phyloP scores from a whole-genome alignment of 2,329 filamentous ascomycete species.

The Pseudophaeomoniella oleicola region DNA sequence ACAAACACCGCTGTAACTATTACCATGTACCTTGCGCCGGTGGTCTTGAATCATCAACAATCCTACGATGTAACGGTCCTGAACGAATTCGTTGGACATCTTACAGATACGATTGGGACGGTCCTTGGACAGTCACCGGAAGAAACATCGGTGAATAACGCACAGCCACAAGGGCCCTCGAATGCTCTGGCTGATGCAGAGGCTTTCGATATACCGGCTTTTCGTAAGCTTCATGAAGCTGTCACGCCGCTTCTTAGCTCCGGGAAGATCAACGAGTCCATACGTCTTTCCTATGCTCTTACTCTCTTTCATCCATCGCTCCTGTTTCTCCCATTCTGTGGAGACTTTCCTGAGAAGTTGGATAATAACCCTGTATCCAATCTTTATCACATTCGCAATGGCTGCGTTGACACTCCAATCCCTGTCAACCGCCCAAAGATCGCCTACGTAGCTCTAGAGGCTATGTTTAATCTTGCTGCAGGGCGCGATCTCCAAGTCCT shows the following conservation, averaged over 20 bases:
- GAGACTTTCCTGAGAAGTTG: conserved; percentile 38
- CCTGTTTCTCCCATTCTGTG: conserved; percentile 54
- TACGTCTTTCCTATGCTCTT: conserved; percentile 55
- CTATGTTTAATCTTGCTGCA: conserved; percentile 52
- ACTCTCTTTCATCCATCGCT: conserved; percentile 72
- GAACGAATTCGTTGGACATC: conserved; percentile 14
- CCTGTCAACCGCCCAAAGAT: conserved; percentile 56
- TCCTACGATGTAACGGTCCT: conserved; percentile 6
- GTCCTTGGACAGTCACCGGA: conserved; percentile 36
- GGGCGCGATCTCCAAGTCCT: neutral
- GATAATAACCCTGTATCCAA: conserved; percentile 40
- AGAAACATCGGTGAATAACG: conserved; percentile 10
- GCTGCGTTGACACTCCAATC: conserved; percentile 54
- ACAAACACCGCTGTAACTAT: conserved; percentile 57
- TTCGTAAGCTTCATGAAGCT: conserved; percentile 46
- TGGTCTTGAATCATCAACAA: conserved; percentile 33
- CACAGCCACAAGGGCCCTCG: conserved; percentile 19
- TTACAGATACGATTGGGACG: conserved; percentile 57
- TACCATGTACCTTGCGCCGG: conserved; percentile 49
- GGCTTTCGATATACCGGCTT: conserved; percentile 64
- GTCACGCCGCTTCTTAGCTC: conserved; percentile 62
- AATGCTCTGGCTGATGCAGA: conserved; percentile 51
- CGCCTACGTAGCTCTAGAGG: conserved; percentile 65
- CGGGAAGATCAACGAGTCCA: conserved; percentile 47
- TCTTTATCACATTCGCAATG: conserved; percentile 51